Evolutionary conservation across 2,329 filamentous ascomycete genomes (phyloP).

Genomic region (Aspergillus sp.): DNA sequence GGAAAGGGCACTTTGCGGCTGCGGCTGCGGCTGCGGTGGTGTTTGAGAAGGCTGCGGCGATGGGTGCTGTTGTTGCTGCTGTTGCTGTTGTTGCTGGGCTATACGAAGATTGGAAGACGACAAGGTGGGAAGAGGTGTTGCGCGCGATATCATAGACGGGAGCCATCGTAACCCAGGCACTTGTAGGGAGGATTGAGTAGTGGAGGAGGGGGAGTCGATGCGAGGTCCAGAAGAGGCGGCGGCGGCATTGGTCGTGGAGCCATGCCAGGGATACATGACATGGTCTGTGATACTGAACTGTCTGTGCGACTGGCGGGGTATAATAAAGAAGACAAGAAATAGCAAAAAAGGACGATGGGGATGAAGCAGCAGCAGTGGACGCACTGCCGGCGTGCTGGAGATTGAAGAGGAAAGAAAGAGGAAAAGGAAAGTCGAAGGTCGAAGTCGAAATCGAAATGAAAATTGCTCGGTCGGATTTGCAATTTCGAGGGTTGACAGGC

Average conservation of each 20-base stretch:
- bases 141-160: conserved; percentile 25
- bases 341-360: not conserved
- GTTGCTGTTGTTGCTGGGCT: conserved; percentile 4
- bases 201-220: conserved; percentile 14
- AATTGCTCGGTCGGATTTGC: conserved; percentile 20
- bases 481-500: conserved; percentile 14
- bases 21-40: conserved; percentile 10
- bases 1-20: not conserved
- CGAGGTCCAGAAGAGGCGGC: conserved; percentile 12
- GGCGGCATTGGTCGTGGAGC: conserved; percentile 8
- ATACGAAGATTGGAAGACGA: conserved; percentile 23
- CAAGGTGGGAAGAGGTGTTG: conserved; percentile 21
- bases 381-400: not conserved
- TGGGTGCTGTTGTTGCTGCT: conserved; percentile 10
- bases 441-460: conserved; percentile 11
- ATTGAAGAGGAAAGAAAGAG: not conserved
- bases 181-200: conserved; percentile 22
- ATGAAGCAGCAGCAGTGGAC: not conserved
- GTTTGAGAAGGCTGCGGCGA: conserved; percentile 2
- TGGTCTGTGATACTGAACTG: not conserved
- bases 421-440: not conserved
- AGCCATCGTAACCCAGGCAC: conserved; percentile 31
- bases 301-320: not conserved
- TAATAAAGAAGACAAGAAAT: not conserved
- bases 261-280: conserved; percentile 25